Base-by-base conservation (phyloP, 805 yeast species). In the Danielia oregonensis region DNA sequence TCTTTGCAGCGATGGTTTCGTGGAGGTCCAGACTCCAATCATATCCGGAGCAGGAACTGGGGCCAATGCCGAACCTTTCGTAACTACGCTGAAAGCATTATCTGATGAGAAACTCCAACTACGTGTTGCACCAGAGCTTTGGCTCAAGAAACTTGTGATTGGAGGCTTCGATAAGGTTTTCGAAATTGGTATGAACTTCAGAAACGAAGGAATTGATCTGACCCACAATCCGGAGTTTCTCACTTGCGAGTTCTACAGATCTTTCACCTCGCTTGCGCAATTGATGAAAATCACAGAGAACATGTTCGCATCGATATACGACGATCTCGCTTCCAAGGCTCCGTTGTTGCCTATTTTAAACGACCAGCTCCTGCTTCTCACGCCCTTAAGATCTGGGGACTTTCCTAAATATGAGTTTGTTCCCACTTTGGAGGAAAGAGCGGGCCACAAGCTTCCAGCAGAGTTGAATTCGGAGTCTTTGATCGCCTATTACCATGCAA, bases 171-270 rank as follows among this genome's bases (percentile, higher is more conserved):
- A 89, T 46, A 78, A 75, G 45, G 81, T 93, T 2, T 93, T 76
- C 57, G 97, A 93, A 52, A 76, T 93, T 34, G 97, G 97, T 0
- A 72, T 75, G 34, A 79, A 72, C 29, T 93, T 89, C 58, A 70
- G 98, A 49, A 93, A 93, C 51, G 98, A 93, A 61, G 96, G 97
- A 5, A 70, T 91, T 18, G 98, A 91, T 55, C 69, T 83, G 2
- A 85, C 96, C 0, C 98, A 91, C 56, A 93, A 91, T 58, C 95
- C 96, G 0, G 98, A 91, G 52, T 91, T 89, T 55, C 82, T 95
- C 1, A 77, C 87, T 2, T 79, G 96, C 54, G 98, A 91, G 55
- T 85, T 87, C 48, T 91, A 91, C 55, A 84, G 82, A 49, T 71
- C 85, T 0, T 88, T 73, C 52, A 77, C 82, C 0, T 66, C 74